These are phyloP conservation scores for Adiantum capillusveneris DNA, from an alignment of 75 land plant species.

Conservation along the genomic window DNA sequence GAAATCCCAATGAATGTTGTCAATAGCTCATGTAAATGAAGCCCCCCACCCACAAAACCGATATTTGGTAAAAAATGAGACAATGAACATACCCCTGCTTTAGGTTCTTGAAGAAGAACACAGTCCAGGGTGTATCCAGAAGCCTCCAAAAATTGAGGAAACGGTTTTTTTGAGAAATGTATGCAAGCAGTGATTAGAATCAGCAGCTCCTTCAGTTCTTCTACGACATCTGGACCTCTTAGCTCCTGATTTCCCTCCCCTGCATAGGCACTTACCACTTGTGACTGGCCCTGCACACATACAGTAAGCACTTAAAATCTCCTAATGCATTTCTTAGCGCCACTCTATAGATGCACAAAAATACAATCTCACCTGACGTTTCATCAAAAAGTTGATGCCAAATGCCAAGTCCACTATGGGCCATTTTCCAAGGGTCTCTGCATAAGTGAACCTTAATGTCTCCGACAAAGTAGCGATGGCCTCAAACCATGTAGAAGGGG, in stretches of 20 bases:
- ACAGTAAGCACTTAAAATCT: background rate
- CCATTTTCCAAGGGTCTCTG: constrained; percentile 97
- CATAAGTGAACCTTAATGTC: constrained; percentile 78
- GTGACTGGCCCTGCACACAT: constrained; percentile 68
- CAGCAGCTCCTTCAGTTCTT: constrained; percentile 45
- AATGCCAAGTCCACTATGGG: constrained; percentile 94
- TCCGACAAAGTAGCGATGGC: constrained; percentile 66
- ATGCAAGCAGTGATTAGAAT: constrained; percentile 61
- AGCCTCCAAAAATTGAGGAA: constrained; percentile 70
- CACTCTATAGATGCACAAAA: no score
- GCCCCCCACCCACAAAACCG: no score
- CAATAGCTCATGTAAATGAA: no score
- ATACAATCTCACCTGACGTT: constrained; percentile 53
- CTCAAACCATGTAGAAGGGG: constrained; percentile 93
- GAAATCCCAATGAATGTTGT: no score
- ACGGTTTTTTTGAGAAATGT: constrained; percentile 90
- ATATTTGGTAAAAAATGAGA: no score
- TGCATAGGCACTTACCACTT: constrained; percentile 74
- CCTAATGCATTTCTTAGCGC: background rate
- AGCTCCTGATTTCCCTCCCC: constrained; percentile 46
- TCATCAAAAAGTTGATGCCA: constrained; percentile 81
- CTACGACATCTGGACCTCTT: constrained; percentile 48
- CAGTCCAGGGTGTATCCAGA: constrained; percentile 59
- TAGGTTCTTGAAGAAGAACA: constrained; percentile 81
- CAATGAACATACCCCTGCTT: constrained; percentile 97